These are phyloP conservation scores for Leccinum longicurvipes DNA, from an alignment of 768 basidiomycete species.

Conservation along the genomic window DNA sequence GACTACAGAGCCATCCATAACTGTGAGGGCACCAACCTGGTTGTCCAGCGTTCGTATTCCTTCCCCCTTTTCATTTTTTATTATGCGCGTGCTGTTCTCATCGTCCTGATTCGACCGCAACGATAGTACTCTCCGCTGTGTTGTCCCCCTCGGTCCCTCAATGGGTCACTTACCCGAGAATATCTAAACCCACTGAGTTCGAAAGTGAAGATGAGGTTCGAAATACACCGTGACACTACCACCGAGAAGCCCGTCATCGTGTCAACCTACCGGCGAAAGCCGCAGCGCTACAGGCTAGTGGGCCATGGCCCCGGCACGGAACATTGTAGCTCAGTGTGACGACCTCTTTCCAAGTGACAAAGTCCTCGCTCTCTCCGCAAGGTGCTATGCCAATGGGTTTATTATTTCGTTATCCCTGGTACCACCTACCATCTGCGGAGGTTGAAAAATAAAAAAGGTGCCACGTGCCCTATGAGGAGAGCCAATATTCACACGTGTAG, in stretches of 20 bases:
- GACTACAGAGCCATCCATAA: neutral
- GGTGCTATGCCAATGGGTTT: neutral
- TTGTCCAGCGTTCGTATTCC: neutral
- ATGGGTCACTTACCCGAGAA: neutral
- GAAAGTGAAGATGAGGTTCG: neutral
- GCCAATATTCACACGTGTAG: too few relatives aligned
- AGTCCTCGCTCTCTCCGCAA: neutral
- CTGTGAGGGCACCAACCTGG: too few relatives aligned
- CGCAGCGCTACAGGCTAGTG: too few relatives aligned
- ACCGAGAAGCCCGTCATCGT: neutral
- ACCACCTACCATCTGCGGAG: neutral
- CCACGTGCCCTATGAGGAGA: too few relatives aligned
- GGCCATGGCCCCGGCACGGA: too few relatives aligned
- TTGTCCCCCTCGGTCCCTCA: neutral
- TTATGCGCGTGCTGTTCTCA: slow-evolving; percentile 2
- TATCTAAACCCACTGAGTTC: neutral
- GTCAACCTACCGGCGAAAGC: too few relatives aligned
- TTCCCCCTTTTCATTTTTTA: neutral
- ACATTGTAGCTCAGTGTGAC: neutral
- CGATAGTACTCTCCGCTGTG: neutral
- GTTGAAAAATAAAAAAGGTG: neutral
- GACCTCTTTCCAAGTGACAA: neutral
- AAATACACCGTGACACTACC: too few relatives aligned
- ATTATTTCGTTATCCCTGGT: neutral
- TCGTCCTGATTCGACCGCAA: neutral